Evolutionary conservation across 495 filamentous ascomycete species (phyloP).

Genomic region (Trichocladium antarcticum): DNA sequence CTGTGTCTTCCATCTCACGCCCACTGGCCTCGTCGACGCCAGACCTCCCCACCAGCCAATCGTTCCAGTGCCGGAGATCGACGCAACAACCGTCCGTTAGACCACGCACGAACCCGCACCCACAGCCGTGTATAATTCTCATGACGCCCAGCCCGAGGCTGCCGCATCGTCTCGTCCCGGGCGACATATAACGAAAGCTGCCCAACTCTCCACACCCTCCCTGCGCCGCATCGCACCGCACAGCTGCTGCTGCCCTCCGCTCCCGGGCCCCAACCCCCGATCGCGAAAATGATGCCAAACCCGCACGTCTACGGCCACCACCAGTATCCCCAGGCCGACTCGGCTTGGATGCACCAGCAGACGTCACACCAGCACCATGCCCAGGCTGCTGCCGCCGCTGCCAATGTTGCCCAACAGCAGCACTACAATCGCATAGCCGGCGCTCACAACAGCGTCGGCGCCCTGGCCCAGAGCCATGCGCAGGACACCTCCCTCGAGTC

Average conservation of each 20-base stretch:
- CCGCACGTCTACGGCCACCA: conserved; percentile 51
- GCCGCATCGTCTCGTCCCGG: conserved; percentile 10
- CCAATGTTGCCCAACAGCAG: conserved; percentile 63
- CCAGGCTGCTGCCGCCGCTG: conserved; percentile 50
- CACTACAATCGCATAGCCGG: conserved; percentile 64
- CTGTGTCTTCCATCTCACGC: not conserved
- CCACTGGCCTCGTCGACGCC: not conserved
- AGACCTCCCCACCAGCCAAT: not conserved
- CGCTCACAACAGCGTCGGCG: conserved; percentile 43
- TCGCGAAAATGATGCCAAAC: conserved; percentile 31
- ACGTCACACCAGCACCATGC: conserved; percentile 47
- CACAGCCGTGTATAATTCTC: conserved; percentile 4
- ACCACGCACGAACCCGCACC: not conserved
- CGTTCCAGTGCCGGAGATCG: not conserved
- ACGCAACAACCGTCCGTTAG: conserved; percentile 1
- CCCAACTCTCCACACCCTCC: not conserved
- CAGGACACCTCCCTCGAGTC: conserved; percentile 44
- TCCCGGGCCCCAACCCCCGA: not conserved
- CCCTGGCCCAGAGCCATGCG: conserved; percentile 44
- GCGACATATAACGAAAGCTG: conserved; percentile 10
- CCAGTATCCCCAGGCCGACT: conserved; percentile 64
- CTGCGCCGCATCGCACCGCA: not conserved
- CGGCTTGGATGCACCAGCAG: conserved; percentile 65
- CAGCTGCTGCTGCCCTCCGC: not conserved
- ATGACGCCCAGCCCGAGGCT: conserved; percentile 21